Evolutionary conservation across 2,329 filamentous ascomycete genomes (phyloP).

Genomic region (Fusarium torulosum): DNA sequence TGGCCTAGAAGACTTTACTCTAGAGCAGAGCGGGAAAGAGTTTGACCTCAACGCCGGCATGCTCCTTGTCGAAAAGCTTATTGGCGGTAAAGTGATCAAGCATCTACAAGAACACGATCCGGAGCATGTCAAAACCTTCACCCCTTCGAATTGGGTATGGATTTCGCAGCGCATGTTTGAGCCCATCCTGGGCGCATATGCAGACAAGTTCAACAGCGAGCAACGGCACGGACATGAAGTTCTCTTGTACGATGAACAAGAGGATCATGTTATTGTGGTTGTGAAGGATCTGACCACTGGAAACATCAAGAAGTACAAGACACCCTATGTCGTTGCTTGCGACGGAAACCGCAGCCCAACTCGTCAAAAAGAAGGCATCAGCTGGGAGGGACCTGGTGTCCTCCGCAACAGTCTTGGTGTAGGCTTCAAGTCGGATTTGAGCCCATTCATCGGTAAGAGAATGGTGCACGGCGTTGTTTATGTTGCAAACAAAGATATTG

Average conservation of each 20-base stretch:
- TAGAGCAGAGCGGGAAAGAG: constrained; percentile 2
- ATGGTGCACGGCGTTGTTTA: constrained; percentile 5
- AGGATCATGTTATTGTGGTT: background rate
- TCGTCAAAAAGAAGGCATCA: constrained; percentile 1
- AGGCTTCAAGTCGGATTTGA: background rate
- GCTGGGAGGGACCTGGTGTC: background rate
- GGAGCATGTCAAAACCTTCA: background rate
- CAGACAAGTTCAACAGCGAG: background rate
- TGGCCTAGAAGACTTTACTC: background rate
- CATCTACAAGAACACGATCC: constrained; percentile 2
- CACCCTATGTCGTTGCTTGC: background rate
- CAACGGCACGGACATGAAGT: background rate
- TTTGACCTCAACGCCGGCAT: constrained; percentile 1
- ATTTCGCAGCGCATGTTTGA: constrained; percentile 6
- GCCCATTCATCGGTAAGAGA: constrained; percentile 5
- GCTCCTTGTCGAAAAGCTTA: background rate
- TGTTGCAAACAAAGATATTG: background rate
- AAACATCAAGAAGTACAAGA: background rate
- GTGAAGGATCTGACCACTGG: background rate
- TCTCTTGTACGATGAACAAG: background rate
- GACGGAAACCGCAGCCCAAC: background rate
- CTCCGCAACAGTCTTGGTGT: background rate
- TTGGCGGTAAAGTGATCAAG: background rate
- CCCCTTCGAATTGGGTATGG: constrained; percentile 4
- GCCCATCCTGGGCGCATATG: background rate